phyloP scores from a whole-genome alignment of 192 early-diverging fungal species.

The Umbelopsis sp. region DNA sequence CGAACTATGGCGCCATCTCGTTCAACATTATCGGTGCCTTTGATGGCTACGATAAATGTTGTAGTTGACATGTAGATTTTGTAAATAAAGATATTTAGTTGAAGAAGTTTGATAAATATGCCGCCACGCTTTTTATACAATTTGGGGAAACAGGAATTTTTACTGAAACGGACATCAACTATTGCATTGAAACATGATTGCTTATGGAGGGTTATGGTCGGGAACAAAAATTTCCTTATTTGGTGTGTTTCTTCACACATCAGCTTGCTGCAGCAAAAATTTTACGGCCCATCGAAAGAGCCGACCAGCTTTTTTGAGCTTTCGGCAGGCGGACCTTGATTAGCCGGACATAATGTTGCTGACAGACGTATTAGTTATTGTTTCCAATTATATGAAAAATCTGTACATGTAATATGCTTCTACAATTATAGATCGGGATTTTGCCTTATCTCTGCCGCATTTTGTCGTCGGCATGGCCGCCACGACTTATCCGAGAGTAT shows the following conservation, averaged over 20 bases:
- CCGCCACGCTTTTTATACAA: neutral
- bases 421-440: too few relatives aligned
- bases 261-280: neutral
- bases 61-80: constrained; percentile 12
- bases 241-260: constrained; percentile 5
- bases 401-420: neutral
- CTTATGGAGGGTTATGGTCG: neutral
- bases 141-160: too few relatives aligned
- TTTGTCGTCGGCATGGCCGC: too few relatives aligned
- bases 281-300: neutral
- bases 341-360: neutral
- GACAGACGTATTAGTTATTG: neutral
- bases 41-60: constrained; percentile 33
- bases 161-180: neutral
- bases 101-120: neutral
- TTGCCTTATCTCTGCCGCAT: too few relatives aligned
- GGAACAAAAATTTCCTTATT: neutral
- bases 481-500: too few relatives aligned
- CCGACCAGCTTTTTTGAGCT: too few relatives aligned
- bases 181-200: neutral
- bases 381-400: neutral
- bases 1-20: constrained; percentile 28
- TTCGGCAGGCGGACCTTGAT: neutral
- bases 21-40: constrained; percentile 25
- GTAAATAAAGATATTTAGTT: neutral